phyloP scores from a whole-genome alignment of 148 eudicot species.

The Amaranthus cruentus region DNA sequence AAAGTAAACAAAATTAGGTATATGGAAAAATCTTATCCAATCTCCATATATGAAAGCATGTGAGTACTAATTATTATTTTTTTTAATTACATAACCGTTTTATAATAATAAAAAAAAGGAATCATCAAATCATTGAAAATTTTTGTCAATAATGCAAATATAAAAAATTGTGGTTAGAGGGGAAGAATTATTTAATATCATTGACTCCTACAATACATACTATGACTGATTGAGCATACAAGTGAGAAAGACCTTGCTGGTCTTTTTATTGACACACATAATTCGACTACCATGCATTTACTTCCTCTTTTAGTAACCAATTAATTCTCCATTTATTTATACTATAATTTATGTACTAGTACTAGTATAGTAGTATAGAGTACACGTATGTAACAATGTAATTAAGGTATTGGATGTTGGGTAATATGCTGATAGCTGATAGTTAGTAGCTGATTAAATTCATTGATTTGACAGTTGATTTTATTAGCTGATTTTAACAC shows the following conservation, averaged over 20 bases:
- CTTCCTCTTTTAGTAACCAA: neutral
- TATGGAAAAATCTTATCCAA: slow-evolving; percentile 5
- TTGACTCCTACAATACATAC: slow-evolving; percentile 4
- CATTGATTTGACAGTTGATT: no score
- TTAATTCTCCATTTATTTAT: neutral
- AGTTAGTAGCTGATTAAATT: no score
- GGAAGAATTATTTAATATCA: neutral
- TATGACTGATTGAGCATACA: neutral
- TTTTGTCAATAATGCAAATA: slow-evolving; percentile 9
- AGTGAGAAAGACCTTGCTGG: slow-evolving; percentile 5
- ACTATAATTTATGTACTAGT: neutral
- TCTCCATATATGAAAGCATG: neutral
- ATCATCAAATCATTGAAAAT: neutral
- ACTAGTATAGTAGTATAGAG: no score
- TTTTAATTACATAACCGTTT: neutral
- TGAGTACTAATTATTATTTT: slow-evolving; percentile 11
- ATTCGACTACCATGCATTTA: slow-evolving; percentile 3
- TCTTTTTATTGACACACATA: slow-evolving; percentile 6
- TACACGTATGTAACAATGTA: no score
- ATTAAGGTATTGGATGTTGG: no score
- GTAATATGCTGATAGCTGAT: no score
- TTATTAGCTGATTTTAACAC: no score
- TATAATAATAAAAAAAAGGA: neutral
- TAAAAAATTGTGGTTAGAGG: slow-evolving; percentile 1
- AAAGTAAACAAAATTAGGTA: slow-evolving; percentile 8